Evolutionary conservation across 495 filamentous ascomycete genomes (phyloP), one percentile per base, ranked within the genome.

Genomic region (Penicillium coprophilum): DNA sequence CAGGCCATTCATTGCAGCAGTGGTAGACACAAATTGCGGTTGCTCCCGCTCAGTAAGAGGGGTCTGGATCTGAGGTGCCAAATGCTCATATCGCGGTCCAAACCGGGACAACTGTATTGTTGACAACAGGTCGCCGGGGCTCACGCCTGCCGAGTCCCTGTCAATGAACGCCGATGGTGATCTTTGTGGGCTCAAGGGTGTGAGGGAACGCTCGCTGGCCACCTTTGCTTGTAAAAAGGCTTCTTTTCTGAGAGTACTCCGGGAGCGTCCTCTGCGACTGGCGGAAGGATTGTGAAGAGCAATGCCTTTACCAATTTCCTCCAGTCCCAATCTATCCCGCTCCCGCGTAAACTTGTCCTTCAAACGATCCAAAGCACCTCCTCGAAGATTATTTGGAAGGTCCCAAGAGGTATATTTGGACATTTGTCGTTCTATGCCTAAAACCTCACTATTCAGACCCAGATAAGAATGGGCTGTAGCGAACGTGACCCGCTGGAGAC

Each of bases 311-410:
- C 85, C 87, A 19, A 85, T 80, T 55, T 98, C 93, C 65, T 96
- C 91, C 0, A 83, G 80, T 4, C 88, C 88, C 23, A 94, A 80
- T 24, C 92, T 87, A 64, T 97, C 92, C 67, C 85, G 79, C 67
- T 98, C 92, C 34, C 86, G 82, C 44, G 81, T 82, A 62, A 98
- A 97, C 59, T 97, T 97, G 56, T 95, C 90, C 69, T 97, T 98
- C 51, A 98, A 74, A 43, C 94, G 78, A 46, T 90, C 87, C 28
- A 97, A 67, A 2, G 94, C 89, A 39, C 86, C 79, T 6, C 94
- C 94, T 24, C 94, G 85, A 27, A 98, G 82, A 59, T 95, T 87
- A 63, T 96, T 96, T 1, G 95, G 95, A 17, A 98, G 77, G 63
- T 97, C 91, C 67, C 91, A 90, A 19, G 86, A 88, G 0, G 94